Base-by-base conservation (phyloP, 495 filamentous ascomycete genomes). In the Xeromyces bisporus region DNA sequence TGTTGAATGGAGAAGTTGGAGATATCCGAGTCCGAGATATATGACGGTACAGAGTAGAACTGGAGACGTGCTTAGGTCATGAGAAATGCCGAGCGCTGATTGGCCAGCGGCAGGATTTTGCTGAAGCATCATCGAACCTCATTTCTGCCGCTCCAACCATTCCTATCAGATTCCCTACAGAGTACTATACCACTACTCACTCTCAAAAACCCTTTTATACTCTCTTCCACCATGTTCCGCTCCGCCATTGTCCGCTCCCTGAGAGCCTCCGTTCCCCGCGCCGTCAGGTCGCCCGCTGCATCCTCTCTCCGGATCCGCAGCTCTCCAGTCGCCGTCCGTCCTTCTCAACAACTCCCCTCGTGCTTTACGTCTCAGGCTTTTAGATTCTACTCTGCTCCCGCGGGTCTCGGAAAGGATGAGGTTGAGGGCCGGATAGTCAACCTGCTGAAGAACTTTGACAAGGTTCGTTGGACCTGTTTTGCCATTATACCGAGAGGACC, bases 401-500 rank as follows among this genome's bases (percentile, higher is more conserved):
- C 74, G 34, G 76, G 73, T 26, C 63, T 94, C 26, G 60, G 67
- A 35, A 79, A 83, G 68, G 62, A 71, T 7, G 85, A 94, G 56
- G 77, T 94, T 35, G 78, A 92, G 58, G 79, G 80, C 29, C 76
- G 89, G 47, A 96, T 97, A 69, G 69, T 92, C 58, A 75, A 79
- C 61, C 67, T 97, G 35, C 58, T 97, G 55, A 77, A 78, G 53
- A 82, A 79, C 53, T 97, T 96, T 60, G 89, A 97, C 65, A 97
- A 97, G 78, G 89, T 93, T 56, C 43, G 76, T 62, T 34, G 15
- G 17, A 32, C 20, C 31, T 18, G 25, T 23, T 33, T 31, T 42
- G 36, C 35, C 33, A 29, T 33, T 15, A 28, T 27, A 18, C 28
- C 33, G 28, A 39, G 31, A 21, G 10, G 27, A 28, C 21, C 16